phyloP scores from a whole-genome alignment of 106 monocot species.

The Acanthochlamys bracteata region DNA sequence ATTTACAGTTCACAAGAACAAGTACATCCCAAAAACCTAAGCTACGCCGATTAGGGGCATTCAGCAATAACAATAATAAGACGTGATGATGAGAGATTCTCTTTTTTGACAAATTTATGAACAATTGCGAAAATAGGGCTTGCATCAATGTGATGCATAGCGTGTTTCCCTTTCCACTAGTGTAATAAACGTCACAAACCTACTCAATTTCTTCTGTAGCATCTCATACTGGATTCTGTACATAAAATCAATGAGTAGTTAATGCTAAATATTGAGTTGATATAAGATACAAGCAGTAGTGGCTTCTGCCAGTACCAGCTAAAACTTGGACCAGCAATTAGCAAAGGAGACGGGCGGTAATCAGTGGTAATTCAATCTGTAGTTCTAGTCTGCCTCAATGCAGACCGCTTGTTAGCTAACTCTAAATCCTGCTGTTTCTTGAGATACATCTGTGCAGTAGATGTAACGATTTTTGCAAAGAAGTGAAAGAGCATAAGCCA shows the following conservation, averaged over 20 bases:
- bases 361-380: not conserved
- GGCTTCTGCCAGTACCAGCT: not conserved
- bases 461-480: conserved; percentile 59
- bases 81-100: too few relatives aligned
- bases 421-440: conserved; percentile 63
- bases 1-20: too few relatives aligned
- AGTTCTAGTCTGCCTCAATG: conserved; percentile 1
- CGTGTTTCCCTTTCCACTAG: not conserved
- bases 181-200: too few relatives aligned
- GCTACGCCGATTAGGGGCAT: too few relatives aligned
- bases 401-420: conserved; percentile 18
- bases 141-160: not conserved
- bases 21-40: too few relatives aligned
- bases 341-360: not conserved
- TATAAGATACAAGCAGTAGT: not conserved
- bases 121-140: not conserved
- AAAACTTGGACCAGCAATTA: not conserved
- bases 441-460: conserved; percentile 68
- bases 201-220: not conserved
- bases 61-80: too few relatives aligned
- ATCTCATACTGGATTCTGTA: not conserved
- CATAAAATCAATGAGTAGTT: not conserved
- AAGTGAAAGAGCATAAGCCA: conserved; percentile 85
- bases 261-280: not conserved
- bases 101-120: too few relatives aligned